phyloP scores from a whole-genome alignment of 1,139 yeast species.

The Diutina catenulata region DNA sequence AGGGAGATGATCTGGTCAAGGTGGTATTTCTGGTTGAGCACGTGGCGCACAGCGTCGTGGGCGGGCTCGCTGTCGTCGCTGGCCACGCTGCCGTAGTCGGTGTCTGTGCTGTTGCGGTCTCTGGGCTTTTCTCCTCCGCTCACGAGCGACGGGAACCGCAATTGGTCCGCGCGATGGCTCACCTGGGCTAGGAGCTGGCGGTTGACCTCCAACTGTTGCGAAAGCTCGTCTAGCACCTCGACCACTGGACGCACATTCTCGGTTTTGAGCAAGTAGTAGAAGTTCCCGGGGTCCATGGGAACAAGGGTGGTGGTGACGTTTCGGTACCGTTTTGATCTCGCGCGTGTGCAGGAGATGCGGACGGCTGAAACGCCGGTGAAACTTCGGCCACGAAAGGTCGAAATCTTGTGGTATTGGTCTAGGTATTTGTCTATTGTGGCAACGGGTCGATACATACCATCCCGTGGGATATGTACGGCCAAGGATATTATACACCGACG shows the following conservation, averaged over 20 bases:
- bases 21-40: background rate
- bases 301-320: background rate
- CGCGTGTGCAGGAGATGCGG: too few species aligned
- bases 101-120: background rate
- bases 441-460: too few species aligned
- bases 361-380: too few species aligned
- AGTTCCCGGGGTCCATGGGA: slow-evolving; percentile 3
- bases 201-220: background rate
- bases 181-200: background rate
- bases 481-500: too few species aligned
- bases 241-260: slow-evolving; percentile 1
- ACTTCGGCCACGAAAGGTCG: too few species aligned
- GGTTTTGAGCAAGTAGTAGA: slow-evolving; percentile 3
- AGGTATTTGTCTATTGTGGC: too few species aligned
- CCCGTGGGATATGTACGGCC: too few species aligned
- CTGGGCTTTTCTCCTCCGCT: background rate
- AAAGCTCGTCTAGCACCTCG: background rate
- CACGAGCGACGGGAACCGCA: background rate
- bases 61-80: background rate
- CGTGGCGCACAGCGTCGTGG: background rate
- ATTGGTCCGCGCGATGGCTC: background rate
- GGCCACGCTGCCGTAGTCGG: background rate
- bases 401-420: too few species aligned
- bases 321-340: too few species aligned
- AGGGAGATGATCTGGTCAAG: background rate